Conservation (phyloP, 2,329 filamentous ascomycete species). For the Trichoderma arundinaceum region DNA sequence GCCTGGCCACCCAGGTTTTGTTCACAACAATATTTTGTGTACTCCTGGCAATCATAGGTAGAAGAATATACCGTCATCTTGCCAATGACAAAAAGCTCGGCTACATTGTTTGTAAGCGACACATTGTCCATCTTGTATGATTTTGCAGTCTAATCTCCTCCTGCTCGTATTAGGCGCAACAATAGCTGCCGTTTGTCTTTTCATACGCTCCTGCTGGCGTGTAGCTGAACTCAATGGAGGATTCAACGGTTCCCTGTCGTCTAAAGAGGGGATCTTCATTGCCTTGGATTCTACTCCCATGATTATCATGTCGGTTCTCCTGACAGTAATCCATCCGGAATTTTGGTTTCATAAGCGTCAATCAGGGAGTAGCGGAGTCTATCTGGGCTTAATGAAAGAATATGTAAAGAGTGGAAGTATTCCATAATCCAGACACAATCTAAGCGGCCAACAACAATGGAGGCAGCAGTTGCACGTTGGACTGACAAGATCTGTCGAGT, state of each 20-base stretch:
- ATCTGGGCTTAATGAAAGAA: not conserved
- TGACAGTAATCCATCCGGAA: constrained; percentile 15
- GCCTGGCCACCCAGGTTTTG: constrained; percentile 7
- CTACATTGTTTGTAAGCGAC: not conserved
- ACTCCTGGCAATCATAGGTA: not conserved
- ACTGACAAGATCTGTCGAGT: too few species aligned
- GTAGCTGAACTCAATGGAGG: constrained; percentile 13
- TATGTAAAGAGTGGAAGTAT: too few species aligned
- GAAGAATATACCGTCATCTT: not conserved
- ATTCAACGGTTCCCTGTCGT: constrained; percentile 15
- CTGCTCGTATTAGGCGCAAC: not conserved
- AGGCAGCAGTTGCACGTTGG: too few species aligned
- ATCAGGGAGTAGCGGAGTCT: not conserved
- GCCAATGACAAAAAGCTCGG: not conserved
- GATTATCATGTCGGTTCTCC: constrained; percentile 17
- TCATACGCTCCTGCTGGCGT: constrained; percentile 20
- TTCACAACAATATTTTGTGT: constrained; percentile 9
- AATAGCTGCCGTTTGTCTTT: constrained; percentile 12
- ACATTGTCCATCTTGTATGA: not conserved
- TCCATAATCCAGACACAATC: too few species aligned
- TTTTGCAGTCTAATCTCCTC: not conserved
- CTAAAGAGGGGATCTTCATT: constrained; percentile 8
- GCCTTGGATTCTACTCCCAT: constrained; percentile 15
- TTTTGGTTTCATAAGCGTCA: constrained; percentile 17
- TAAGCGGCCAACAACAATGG: too few species aligned